Evolutionary conservation across 805 yeast genomes (phyloP).

Genomic region (Starmerella apicola): DNA sequence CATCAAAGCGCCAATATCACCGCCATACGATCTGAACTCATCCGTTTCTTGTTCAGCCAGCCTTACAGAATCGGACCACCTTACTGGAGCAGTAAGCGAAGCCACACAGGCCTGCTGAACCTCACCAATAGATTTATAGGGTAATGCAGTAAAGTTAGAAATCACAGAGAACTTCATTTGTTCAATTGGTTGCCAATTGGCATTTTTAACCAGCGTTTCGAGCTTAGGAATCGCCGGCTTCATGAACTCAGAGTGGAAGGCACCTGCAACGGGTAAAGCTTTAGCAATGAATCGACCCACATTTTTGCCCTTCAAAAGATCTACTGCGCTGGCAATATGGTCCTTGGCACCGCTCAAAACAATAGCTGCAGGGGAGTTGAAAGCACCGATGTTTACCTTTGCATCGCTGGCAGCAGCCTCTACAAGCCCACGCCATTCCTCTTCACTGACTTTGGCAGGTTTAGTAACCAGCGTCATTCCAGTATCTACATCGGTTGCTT

Average conservation of each 20-base stretch:
- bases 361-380: constrained; percentile 34
- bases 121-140: constrained; percentile 24
- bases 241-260: constrained; percentile 38
- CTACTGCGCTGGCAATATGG: constrained; percentile 24
- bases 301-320: constrained; percentile 14
- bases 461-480: constrained; percentile 19
- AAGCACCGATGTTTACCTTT: constrained; percentile 34
- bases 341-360: constrained; percentile 34
- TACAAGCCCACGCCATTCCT: constrained; percentile 9
- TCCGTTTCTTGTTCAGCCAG: constrained; percentile 14
- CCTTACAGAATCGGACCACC: constrained; percentile 23
- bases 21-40: constrained; percentile 22
- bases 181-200: constrained; percentile 8
- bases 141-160: constrained; percentile 26
- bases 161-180: constrained; percentile 21
- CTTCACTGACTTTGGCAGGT: constrained; percentile 9
- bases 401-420: constrained; percentile 9
- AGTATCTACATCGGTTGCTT: constrained; percentile 22
- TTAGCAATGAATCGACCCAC: constrained; percentile 23
- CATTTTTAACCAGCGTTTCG: constrained; percentile 17
- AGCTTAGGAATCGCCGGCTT: constrained; percentile 30
- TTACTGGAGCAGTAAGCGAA: constrained; percentile 25
- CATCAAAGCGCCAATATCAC: constrained; percentile 22
- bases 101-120: constrained; percentile 20
- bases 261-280: constrained; percentile 35